Evolutionary conservation across 257 asterid species (phyloP), one percentile per base, ranked within the genome.

Genomic region (Perilla frutescens): DNA sequence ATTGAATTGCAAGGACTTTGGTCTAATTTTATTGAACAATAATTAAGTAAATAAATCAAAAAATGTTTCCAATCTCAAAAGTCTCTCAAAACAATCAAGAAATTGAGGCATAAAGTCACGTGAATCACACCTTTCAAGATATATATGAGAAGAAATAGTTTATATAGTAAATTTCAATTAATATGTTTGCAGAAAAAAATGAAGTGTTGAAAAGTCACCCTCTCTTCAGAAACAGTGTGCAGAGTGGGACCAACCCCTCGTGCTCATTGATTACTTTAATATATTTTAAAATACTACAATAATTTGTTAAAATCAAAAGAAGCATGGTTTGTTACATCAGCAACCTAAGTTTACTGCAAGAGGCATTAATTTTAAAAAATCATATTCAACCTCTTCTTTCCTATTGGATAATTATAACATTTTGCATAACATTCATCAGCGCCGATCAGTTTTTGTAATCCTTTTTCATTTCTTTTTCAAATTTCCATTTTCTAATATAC

Each of bases 81-180:
- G 26, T 20, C 26, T 20, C 26, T 1, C 26, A 20, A 45, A 45
- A 2, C 1, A 49, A 49, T 61, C 67, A 51, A 51, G 49, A 31
- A 49, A 6, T 14, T 55, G 54, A 36, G 55, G 43, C 14, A 53
- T 26, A 51, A 58, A 66, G 53, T 53, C 74, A 61, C 73, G 63
- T 73, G 51, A 2, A 66, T 6, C 76, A 65, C 78, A 55, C 62
- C 58, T 70, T 74, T 13, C 78, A 45, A 81, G 81, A 65, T 32
- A 15, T 32, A 15, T 34, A 34, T 34, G 68, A 67, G 68, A 67
- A n/a, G 44, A 13, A 37, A 31, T 66, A 67, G 3, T 79, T 48
- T 47, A 44, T 37, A 12, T 34, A 68, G 43, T 51, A 15, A 15
- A 13, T 3, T 61, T 64, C 47, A 12, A 61, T 61, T 45, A 39